Evolutionary conservation across 1,284 basidiomycete species (phyloP), one percentile per base, ranked within the genome.

Genomic region (Tilletia walkeri): DNA sequence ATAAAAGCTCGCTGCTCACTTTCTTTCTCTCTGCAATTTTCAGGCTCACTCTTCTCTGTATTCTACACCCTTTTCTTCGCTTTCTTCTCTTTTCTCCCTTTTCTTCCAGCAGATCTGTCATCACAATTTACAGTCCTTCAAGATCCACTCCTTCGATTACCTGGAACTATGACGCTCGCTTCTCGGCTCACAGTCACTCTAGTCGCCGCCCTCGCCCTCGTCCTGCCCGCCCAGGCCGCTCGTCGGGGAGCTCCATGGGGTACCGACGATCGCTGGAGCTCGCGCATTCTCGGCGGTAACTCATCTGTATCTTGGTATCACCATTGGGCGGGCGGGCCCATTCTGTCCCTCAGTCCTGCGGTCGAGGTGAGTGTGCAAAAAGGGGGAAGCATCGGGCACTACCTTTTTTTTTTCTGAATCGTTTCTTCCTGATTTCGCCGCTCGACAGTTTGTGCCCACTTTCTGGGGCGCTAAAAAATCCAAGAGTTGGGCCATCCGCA

Each of bases 401-500:
- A 30, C 1, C 24, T 2, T 30, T 30, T 30, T 30, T 30, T 30
- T 30, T 30, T 30, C 24, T 30, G 24, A 30, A 30, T 30, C 24
- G 24, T 30, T 30, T 30, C 24, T 30, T 30, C 50, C 24, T 53
- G 50, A 10, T 53, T 30, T 30, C n/a, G 10, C n/a, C n/a, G 6
- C n/a, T 56, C 20, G 34, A 34, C 63, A 65, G 63, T 65, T 41
- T 9, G 45, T 65, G 14, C 63, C 63, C 5, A 65, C 9, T 2
- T 20, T 41, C 30, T 65, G 63, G 63, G 63, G 63, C 4, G 14
- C 38, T 20, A 34, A 65, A 4, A 65, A 65, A 36, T 12, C 30
- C 6, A 6, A 18, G 14, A 20, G 12, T 14, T 65, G 63, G 63
- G n/a, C 24, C 38, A 65, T 18, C 0, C 38, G 38, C 63, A 65